Base-by-base conservation (phyloP, 495 filamentous ascomycete genomes). In the Xylaria palmicola region DNA sequence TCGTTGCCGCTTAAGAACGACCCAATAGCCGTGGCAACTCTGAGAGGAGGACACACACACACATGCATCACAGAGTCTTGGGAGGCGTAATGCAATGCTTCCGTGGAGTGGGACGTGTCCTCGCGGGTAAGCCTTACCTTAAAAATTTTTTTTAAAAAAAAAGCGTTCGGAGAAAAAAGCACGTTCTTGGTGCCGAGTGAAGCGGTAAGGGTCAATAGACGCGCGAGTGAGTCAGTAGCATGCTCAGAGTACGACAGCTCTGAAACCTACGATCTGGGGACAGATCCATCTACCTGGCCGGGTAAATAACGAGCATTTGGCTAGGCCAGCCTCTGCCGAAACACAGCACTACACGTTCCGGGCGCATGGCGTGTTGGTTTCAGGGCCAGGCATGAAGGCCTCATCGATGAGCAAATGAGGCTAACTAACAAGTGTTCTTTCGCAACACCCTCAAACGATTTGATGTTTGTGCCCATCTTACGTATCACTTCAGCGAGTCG, bases 141-240 rank as follows among this genome's bases (percentile, higher is more conserved):
- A n/a, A n/a, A n/a, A n/a, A n/a, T n/a, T n/a, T n/a, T n/a, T n/a
- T n/a, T n/a, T n/a, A n/a, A n/a, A n/a, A 22, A 22, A 6, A 12
- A 20, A 30, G 9, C 50, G 19, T 19, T 7, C 3, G 32, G 20
- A 15, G 9, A 4, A 1, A 47, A 34, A 6, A 19, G 24, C 24
- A n/a, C n/a, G n/a, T n/a, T n/a, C 29, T 9, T 6, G n/a, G 6
- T 34, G 48, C 17, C n/a, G 29, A 34, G 27, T 19, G 32, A 53
- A 24, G 19, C 39, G 53, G 39, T 56, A 15, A 56, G 32, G 37
- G 1, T 29, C 1, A 30, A 36, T 19, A 41, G 17, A n/a, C 9
- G 51, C 15, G 41, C 34, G 13, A 54, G 24, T 29, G 51, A 55
- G 36, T 54, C 24, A 22, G 51, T 54, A 19, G 27, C 51, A 40